Evolutionary conservation across 441 rosid species (phyloP).

Genomic region (Gossypium gossypioides): DNA sequence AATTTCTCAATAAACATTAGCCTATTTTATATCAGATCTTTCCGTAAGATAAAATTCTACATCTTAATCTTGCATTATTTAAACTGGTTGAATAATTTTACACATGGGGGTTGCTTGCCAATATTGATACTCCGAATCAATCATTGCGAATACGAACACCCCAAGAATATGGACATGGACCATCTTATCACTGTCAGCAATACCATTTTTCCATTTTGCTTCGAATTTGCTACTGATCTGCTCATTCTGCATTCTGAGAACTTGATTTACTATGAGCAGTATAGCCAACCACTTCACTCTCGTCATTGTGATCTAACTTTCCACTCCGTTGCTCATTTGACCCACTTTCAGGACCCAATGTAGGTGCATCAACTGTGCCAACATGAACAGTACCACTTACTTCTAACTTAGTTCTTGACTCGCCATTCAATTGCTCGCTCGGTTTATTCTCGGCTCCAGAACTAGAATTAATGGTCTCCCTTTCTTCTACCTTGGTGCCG

Average conservation of each 20-base stretch:
- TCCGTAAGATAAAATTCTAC: conserved; percentile 15
- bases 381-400: conserved; percentile 10
- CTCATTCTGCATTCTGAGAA: conserved; percentile 18
- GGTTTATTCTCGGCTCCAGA: conserved; percentile 22
- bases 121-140: not conserved
- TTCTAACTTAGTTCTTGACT: conserved; percentile 16
- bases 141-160: not conserved
- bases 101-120: conserved; percentile 21
- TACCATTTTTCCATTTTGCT: conserved; percentile 14
- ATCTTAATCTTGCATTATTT: conserved; percentile 14
- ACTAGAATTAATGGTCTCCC: conserved; percentile 13
- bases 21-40: conserved; percentile 9
- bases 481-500: conserved; percentile 20
- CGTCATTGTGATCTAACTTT: conserved; percentile 20
- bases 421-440: conserved; percentile 18
- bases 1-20: not conserved
- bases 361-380: not conserved
- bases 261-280: conserved; percentile 4
- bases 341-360: conserved; percentile 11
- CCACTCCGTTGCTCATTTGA: conserved; percentile 25
- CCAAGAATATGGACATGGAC: not conserved
- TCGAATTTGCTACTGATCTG: conserved; percentile 13
- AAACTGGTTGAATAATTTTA: conserved; percentile 28
- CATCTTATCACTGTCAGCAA: not conserved
- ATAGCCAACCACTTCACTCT: not conserved